A percentile compares a stretch with the other conserved stretches of the same genome.
phyloP scores from a whole-genome alignment of 345 rosid genomes.

The Sonneratia caseolaris region DNA sequence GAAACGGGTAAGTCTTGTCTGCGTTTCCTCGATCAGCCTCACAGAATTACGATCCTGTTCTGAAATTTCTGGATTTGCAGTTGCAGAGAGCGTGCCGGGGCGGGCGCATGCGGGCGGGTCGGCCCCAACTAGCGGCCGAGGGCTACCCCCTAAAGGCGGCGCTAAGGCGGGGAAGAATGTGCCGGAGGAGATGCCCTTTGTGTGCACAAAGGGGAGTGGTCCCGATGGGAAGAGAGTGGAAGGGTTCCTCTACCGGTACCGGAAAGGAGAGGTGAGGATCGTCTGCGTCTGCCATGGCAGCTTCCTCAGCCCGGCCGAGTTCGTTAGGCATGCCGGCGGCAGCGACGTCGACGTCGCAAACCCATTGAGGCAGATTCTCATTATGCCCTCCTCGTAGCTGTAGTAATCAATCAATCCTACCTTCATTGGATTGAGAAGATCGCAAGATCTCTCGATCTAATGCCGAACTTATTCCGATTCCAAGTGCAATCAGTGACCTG shows the following conservation, averaged over 20 bases:
- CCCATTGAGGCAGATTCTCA: slow-evolving; percentile 39
- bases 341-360: slow-evolving; percentile 22
- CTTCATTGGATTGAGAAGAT: too few relatives aligned
- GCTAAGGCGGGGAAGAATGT: slow-evolving; percentile 1
- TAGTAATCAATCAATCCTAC: not conserved
- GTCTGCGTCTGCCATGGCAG: slow-evolving; percentile 46
- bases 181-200: slow-evolving; percentile 39
- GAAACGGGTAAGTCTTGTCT: too few relatives aligned
- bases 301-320: slow-evolving; percentile 38
- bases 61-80: not conserved
- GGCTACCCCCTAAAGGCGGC: not conserved
- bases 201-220: slow-evolving; percentile 37
- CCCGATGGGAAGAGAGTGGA: slow-evolving; percentile 37
- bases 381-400: slow-evolving; percentile 13
- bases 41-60: too few relatives aligned
- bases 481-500: too few relatives aligned
- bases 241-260: slow-evolving; percentile 38
- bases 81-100: not conserved
- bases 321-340: slow-evolving; percentile 42
- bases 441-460: too few relatives aligned
- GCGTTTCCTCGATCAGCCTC: too few relatives aligned
- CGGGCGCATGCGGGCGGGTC: too few relatives aligned
- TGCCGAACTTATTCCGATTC: too few relatives aligned
- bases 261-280: slow-evolving; percentile 39
- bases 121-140: not conserved